phyloP scores from a whole-genome alignment of 495 filamentous ascomycete genomes.

The Sporormia fimetaria region DNA sequence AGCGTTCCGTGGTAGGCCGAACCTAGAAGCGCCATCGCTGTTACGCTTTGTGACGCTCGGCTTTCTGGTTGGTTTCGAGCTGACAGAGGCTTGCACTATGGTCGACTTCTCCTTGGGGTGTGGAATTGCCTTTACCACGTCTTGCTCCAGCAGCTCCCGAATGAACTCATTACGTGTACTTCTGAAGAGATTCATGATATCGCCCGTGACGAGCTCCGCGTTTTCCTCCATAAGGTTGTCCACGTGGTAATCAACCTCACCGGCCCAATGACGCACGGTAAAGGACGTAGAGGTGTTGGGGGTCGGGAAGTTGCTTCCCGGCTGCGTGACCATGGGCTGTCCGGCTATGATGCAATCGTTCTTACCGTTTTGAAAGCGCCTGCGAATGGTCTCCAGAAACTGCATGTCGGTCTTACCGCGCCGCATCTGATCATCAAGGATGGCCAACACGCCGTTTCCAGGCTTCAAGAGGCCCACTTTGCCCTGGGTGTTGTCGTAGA shows the following conservation, averaged over 20 bases:
- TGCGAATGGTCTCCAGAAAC: conserved; percentile 76
- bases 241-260: conserved; percentile 89
- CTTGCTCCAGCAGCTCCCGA: conserved; percentile 80
- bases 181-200: conserved; percentile 90
- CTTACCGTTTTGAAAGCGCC: conserved; percentile 87
- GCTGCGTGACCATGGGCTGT: conserved; percentile 51
- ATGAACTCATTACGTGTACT: conserved; percentile 81
- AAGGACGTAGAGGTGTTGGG: conserved; percentile 66
- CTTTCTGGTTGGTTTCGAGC: conserved; percentile 81
- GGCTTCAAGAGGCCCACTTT: conserved; percentile 82
- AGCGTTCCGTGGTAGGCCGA: conserved; percentile 24
- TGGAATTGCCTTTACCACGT: conserved; percentile 75
- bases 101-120: conserved; percentile 84
- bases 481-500: conserved; percentile 93
- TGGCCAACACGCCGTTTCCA: conserved; percentile 83
- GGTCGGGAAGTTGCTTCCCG: conserved; percentile 73
- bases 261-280: conserved; percentile 88
- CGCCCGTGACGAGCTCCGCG: conserved; percentile 86
- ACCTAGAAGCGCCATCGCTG: conserved; percentile 40
- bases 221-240: conserved; percentile 84
- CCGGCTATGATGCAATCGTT: conserved; percentile 78
- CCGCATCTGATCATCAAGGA: conserved; percentile 87
- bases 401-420: conserved; percentile 81
- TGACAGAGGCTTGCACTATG: conserved; percentile 92
- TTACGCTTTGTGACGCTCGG: conserved; percentile 82